A percentile compares a stretch with the other conserved stretches of the same genome.
phyloP scores from a whole-genome alignment of 2,329 filamentous ascomycete genomes.

The Venturia nashicola region DNA sequence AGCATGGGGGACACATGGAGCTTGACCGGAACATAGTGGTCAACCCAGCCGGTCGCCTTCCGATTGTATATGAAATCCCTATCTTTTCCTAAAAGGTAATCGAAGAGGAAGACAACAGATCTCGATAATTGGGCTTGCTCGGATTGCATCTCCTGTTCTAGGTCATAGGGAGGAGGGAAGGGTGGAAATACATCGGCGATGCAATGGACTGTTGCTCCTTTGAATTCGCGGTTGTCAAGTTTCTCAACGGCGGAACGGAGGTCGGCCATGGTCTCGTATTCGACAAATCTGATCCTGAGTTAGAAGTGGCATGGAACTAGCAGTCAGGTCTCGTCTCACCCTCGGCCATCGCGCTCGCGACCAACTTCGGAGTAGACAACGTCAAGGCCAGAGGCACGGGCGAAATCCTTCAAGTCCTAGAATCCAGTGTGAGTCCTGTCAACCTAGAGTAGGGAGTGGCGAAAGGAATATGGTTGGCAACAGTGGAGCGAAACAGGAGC shows the following conservation, averaged over 20 bases:
- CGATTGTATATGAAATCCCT: too few species aligned
- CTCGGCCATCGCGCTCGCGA: constrained; percentile 82
- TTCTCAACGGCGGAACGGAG: constrained; percentile 88
- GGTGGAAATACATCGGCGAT: constrained; percentile 61
- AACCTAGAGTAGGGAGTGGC: not conserved
- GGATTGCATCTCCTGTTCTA: too few species aligned
- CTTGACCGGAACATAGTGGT: too few species aligned
- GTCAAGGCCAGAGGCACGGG: constrained; percentile 88
- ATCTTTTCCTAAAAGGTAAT: too few species aligned
- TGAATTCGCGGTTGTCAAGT: constrained; percentile 86
- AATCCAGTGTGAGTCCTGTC: constrained; percentile 62
- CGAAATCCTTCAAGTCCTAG: constrained; percentile 99
- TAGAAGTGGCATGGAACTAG: not conserved
- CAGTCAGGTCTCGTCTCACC: constrained; percentile 44
- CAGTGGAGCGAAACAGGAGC: not conserved
- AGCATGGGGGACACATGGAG: not conserved
- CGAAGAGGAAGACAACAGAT: too few species aligned
- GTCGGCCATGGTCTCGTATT: constrained; percentile 89
- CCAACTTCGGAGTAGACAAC: constrained; percentile 97
- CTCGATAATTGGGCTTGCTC: too few species aligned
- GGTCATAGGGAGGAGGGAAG: not conserved
- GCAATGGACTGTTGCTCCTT: constrained; percentile 76
- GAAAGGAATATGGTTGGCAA: not conserved
- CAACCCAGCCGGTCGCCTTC: too few species aligned
- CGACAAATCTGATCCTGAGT: constrained; percentile 61